A percentile compares a stretch with the other conserved stretches of the same genome.
These are phyloP conservation scores for Vaccinium corymbosum DNA, from an alignment of 148 eudicot genomes.

Conservation along the genomic window DNA sequence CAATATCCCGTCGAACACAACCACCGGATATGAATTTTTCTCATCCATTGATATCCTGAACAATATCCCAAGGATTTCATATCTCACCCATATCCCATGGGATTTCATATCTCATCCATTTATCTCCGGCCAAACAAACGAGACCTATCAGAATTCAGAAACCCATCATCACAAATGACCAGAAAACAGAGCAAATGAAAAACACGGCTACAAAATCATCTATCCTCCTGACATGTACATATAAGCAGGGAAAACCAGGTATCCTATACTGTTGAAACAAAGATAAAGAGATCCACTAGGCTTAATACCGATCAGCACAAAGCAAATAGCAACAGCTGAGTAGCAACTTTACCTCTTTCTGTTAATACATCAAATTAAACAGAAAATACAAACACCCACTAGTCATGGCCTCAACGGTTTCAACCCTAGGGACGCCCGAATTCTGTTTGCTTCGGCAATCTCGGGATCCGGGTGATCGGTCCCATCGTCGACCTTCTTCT, in stretches of 20 bases:
- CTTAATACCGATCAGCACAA: background rate
- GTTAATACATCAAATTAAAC: background rate
- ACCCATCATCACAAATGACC: too few relatives aligned
- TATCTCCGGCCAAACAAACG: too few relatives aligned
- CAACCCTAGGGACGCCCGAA: slow-evolving; percentile 69
- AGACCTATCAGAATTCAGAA: background rate
- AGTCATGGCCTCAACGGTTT: slow-evolving; percentile 53
- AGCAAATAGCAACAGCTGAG: background rate
- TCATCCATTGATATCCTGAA: too few relatives aligned
- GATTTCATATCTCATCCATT: too few relatives aligned
- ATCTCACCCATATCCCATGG: too few relatives aligned
- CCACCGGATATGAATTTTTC: too few relatives aligned
- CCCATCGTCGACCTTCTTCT: slow-evolving; percentile 72
- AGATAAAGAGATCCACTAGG: background rate
- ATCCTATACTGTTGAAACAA: background rate
- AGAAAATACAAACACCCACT: background rate
- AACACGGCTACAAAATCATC: background rate
- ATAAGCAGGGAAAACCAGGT: background rate
- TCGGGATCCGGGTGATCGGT: slow-evolving; percentile 95
- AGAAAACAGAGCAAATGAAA: background rate
- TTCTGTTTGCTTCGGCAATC: slow-evolving; percentile 78
- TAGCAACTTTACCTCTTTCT: background rate
- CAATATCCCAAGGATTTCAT: too few relatives aligned
- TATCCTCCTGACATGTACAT: background rate
- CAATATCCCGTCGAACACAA: too few relatives aligned